A percentile compares a stretch with the other conserved stretches of the same genome.
These are phyloP conservation scores for Euphorbia peplus DNA, from an alignment of 345 rosid genomes.

Conservation along the genomic window DNA sequence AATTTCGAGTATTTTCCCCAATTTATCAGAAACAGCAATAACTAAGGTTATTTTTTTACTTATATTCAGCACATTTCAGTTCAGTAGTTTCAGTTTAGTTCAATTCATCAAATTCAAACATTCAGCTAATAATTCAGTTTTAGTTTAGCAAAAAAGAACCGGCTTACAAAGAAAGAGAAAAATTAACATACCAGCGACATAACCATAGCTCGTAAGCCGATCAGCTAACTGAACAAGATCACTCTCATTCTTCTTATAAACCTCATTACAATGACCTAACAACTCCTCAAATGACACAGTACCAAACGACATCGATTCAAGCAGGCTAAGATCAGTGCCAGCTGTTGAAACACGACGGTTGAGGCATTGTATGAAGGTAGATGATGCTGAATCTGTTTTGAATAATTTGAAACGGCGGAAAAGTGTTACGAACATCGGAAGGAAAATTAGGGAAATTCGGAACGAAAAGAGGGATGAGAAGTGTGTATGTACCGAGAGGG, in stretches of 20 bases:
- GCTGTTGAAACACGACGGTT: slow-evolving; percentile 60
- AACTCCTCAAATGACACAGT: slow-evolving; percentile 85
- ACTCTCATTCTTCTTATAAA: slow-evolving; percentile 50
- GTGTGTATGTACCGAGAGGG: slow-evolving; percentile 71
- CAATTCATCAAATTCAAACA: no score
- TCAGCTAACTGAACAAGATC: slow-evolving; percentile 45
- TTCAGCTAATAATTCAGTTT: no score
- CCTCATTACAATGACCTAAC: slow-evolving; percentile 71
- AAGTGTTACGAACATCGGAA: neutral
- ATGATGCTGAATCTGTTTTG: slow-evolving; percentile 75
- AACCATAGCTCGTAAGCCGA: slow-evolving; percentile 42
- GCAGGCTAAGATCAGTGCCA: slow-evolving; percentile 50
- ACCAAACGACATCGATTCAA: slow-evolving; percentile 74
- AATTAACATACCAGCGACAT: slow-evolving; percentile 38
- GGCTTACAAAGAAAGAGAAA: neutral
- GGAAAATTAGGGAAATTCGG: neutral
- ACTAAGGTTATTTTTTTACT: no score
- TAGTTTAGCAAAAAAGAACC: no score
- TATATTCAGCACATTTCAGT: no score
- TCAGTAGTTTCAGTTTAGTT: no score
- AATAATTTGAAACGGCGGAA: neutral
- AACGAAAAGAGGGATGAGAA: neutral
- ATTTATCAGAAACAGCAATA: neutral
- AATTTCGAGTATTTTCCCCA: neutral
- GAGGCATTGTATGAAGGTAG: slow-evolving; percentile 65